phyloP scores from a whole-genome alignment of 2,329 filamentous ascomycete genomes.

The Penicillium palitans region DNA sequence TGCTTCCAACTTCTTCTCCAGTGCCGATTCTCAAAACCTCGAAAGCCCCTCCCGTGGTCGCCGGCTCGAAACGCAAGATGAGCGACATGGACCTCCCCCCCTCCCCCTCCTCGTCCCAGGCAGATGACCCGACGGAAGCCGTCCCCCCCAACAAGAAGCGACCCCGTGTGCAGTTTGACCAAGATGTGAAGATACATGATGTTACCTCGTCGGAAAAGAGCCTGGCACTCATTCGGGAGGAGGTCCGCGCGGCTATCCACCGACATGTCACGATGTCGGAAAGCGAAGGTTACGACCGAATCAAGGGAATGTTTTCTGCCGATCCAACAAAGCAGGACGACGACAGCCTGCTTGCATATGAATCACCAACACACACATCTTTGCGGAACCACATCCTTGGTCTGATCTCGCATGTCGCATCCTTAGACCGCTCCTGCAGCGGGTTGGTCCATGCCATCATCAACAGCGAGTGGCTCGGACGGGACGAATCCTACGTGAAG shows the following conservation, averaged over 20 bases:
- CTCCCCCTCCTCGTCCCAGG: conserved; percentile 32
- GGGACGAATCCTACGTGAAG: conserved; percentile 60
- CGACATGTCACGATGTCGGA: conserved; percentile 54
- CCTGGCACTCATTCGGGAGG: conserved; percentile 59
- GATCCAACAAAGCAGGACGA: conserved; percentile 46
- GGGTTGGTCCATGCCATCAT: conserved; percentile 60
- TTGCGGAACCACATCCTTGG: conserved; percentile 61
- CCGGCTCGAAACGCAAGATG: conserved; percentile 41
- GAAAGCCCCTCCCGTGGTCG: conserved; percentile 26
- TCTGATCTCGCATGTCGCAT: conserved; percentile 57
- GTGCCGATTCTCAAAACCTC: conserved; percentile 41
- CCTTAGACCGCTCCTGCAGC: conserved; percentile 57
- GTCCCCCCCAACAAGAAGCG: conserved; percentile 42
- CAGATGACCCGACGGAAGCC: conserved; percentile 29
- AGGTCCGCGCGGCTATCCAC: conserved; percentile 60
- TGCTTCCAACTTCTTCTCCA: conserved; percentile 35
- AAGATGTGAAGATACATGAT: conserved; percentile 36
- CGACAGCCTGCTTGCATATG: conserved; percentile 36
- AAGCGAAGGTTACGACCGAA: conserved; percentile 57
- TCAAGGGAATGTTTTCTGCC: conserved; percentile 55
- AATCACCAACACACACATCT: conserved; percentile 53
- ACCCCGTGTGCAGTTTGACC: conserved; percentile 46
- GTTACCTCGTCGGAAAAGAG: conserved; percentile 51
- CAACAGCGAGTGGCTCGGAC: conserved; percentile 61
- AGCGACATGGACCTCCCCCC: conserved; percentile 38